Evolutionary conservation across 371 early-diverging fungal genomes (phyloP), one percentile per base, ranked within the genome.

Genomic region (Dichotomocladium elegans): DNA sequence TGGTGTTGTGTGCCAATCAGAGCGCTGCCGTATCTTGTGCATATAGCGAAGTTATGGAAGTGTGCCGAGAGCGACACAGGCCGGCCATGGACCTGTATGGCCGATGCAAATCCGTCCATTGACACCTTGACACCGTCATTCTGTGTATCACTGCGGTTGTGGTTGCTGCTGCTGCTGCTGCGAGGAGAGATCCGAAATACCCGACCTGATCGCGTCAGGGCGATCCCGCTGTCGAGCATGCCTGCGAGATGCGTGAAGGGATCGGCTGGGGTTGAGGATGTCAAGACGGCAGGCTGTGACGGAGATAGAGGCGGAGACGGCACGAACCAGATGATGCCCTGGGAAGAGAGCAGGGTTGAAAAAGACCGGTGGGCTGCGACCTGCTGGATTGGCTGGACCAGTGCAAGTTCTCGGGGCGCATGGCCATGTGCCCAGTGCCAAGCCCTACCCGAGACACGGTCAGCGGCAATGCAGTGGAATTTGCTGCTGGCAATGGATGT

Each of bases 391-490:
- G 30, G 26, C 6, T 3, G 21, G 10, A 17, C 31, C 37, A 11
- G 49, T 27, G 1, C 43, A 1, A 72, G 51, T 5, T 43, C 41
- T 33, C 62, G 66, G 37, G 66, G 46, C 22, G 57, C 50, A 34
- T 56, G 34, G 25, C 53, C 49, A 34, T 70, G 67, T 0, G 57
- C 41, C 70, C 70, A 74, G 27, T 74, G 68, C 61, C 64, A 70
- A 6, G 66, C 52, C 4, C 46, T 41, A 1, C 60, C 62, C n/a
- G 65, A n/a, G n/a, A n/a, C 61, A 4, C 48, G 53, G 12, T 61
- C 68, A 10, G 70, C 41, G 0, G 66, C 68, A 35, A 74, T 65
- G 21, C 60, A 70, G 49, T 74, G 74, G 2, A 47, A 53, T 37
- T 70, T 48, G 4, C 74, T 71, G 15, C 66, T 52, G 10, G 60